phyloP scores from a whole-genome alignment of 805 yeast species.

The Nakazawaea siamensis region DNA sequence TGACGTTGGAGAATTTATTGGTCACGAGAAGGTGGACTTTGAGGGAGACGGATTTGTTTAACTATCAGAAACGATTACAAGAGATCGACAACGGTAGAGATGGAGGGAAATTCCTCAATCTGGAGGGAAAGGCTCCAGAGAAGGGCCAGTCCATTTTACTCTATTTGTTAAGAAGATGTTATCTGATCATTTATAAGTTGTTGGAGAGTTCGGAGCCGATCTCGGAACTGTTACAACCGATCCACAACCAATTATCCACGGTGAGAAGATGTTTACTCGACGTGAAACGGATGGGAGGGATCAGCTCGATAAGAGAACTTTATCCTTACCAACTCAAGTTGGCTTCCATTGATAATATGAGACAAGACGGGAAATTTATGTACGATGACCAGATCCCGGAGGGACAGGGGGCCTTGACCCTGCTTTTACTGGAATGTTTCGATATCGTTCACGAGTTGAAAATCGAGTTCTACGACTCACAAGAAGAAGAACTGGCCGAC shows the following conservation, averaged over 20 bases:
- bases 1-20: slow-evolving; percentile 70
- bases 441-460: slow-evolving; percentile 89
- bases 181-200: slow-evolving; percentile 81
- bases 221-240: slow-evolving; percentile 84
- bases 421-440: slow-evolving; percentile 86
- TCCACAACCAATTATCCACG: slow-evolving; percentile 89
- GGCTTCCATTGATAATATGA: slow-evolving; percentile 78
- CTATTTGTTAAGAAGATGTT: slow-evolving; percentile 82
- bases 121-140: slow-evolving; percentile 18
- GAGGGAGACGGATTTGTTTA: slow-evolving; percentile 89
- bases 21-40: slow-evolving; percentile 96
- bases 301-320: slow-evolving; percentile 77
- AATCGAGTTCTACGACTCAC: slow-evolving; percentile 69
- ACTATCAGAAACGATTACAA: slow-evolving; percentile 67
- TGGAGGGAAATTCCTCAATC: slow-evolving; percentile 42
- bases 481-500: slow-evolving; percentile 24
- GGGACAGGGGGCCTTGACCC: slow-evolving; percentile 95
- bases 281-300: slow-evolving; percentile 87
- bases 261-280: slow-evolving; percentile 86
- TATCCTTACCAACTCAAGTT: slow-evolving; percentile 95
- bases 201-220: slow-evolving; percentile 94
- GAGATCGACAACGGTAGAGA: slow-evolving; percentile 68
- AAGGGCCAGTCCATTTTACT: slow-evolving; percentile 57
- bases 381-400: slow-evolving; percentile 89
- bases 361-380: slow-evolving; percentile 88